phyloP scores from a whole-genome alignment of 1,284 basidiomycete genomes.

The Rugosomyces carneus region DNA sequence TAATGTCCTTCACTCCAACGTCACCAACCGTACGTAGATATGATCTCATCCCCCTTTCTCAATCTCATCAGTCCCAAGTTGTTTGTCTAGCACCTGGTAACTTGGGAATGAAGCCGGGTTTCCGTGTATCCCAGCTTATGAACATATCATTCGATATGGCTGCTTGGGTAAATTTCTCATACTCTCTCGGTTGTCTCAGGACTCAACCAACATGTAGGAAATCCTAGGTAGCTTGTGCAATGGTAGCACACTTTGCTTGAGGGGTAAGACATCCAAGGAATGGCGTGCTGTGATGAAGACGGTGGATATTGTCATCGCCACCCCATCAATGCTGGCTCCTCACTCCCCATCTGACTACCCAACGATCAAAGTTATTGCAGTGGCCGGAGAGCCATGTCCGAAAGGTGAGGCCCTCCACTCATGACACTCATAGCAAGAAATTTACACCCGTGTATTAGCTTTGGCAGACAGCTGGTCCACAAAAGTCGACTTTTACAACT shows the following conservation, averaged over 20 bases:
- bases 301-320: slow-evolving; percentile 53
- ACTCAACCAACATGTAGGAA: slow-evolving; percentile 31
- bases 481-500: slow-evolving; percentile 36
- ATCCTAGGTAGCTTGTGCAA: slow-evolving; percentile 50
- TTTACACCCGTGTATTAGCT: slow-evolving; percentile 22
- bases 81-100: slow-evolving; percentile 48
- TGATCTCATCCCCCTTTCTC: not conserved
- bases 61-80: slow-evolving; percentile 26
- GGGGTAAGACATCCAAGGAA: slow-evolving; percentile 50
- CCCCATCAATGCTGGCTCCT: slow-evolving; percentile 45
- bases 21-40: slow-evolving; percentile 41
- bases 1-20: slow-evolving; percentile 49
- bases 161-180: slow-evolving; percentile 39
- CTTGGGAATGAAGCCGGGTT: slow-evolving; percentile 47
- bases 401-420: slow-evolving; percentile 32
- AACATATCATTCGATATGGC: slow-evolving; percentile 61
- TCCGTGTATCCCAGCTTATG: slow-evolving; percentile 49
- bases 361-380: slow-evolving; percentile 49
- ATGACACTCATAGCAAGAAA: not conserved
- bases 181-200: not conserved
- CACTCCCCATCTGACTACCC: slow-evolving; percentile 50
- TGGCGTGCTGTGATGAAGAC: slow-evolving; percentile 52
- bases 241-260: slow-evolving; percentile 48
- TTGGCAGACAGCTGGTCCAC: slow-evolving; percentile 47
- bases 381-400: slow-evolving; percentile 53